A percentile compares a stretch with the other conserved stretches of the same genome.
phyloP scores from a whole-genome alignment of 2,329 filamentous ascomycete genomes.

The Pezicula radicicola region DNA sequence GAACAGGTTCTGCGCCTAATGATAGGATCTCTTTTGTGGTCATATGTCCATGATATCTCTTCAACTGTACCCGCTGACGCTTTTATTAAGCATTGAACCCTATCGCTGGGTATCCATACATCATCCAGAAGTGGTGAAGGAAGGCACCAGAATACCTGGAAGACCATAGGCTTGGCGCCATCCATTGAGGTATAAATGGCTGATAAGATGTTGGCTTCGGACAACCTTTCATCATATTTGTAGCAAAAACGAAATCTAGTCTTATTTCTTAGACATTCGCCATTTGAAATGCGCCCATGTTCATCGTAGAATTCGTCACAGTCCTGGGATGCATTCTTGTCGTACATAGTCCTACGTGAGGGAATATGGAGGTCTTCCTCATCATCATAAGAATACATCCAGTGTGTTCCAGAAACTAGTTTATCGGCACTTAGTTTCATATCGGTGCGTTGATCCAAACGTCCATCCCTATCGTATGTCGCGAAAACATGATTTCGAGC shows the following conservation, averaged over 20 bases:
- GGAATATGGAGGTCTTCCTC: background rate
- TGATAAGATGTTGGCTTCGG: constrained; percentile 31
- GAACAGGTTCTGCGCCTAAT: constrained; percentile 29
- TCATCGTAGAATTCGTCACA: constrained; percentile 31
- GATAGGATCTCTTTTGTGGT: constrained; percentile 34
- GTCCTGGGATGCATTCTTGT: constrained; percentile 7
- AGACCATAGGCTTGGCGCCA: constrained; percentile 17
- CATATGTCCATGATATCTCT: constrained; percentile 31
- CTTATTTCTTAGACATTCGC: constrained; percentile 24
- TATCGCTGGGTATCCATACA: constrained; percentile 32
- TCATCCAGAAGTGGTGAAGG: constrained; percentile 6
- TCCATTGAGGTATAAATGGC: constrained; percentile 23
- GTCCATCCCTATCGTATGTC: background rate
- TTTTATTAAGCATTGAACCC: constrained; percentile 31
- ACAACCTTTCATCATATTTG: constrained; percentile 30
- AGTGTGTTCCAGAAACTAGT: background rate
- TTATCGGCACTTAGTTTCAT: background rate
- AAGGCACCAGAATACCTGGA: constrained; percentile 34
- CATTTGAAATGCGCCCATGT: constrained; percentile 29
- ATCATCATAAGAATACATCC: background rate
- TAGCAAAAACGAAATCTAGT: constrained; percentile 32
- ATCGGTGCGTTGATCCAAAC: background rate
- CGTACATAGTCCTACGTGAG: background rate
- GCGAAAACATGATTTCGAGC: background rate
- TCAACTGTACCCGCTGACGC: constrained; percentile 22